Percentiles rank a stretch among this genome's conserved stretches.
Evolutionary conservation across 2,329 filamentous ascomycete species (phyloP).

Genomic region (Chaetothyriales sp.): DNA sequence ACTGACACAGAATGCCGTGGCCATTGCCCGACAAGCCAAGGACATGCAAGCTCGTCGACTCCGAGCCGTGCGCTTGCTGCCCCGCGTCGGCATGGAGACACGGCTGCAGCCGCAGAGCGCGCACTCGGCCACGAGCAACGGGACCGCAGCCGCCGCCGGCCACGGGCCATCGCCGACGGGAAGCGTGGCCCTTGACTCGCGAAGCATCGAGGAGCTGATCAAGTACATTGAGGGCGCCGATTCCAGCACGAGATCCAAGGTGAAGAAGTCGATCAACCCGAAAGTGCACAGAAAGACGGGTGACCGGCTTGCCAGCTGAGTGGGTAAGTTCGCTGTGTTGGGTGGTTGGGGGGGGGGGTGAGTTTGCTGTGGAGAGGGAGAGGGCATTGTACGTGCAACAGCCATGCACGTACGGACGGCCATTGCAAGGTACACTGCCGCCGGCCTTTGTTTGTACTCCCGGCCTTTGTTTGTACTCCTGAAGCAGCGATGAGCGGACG

Average conservation of each 20-base stretch:
- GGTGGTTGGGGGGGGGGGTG: no score
- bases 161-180: constrained; percentile 24
- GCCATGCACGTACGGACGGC: no score
- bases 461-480: neutral
- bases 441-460: no score
- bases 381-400: neutral
- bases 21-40: constrained; percentile 86
- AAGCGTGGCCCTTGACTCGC: constrained; percentile 48
- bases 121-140: constrained; percentile 25
- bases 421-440: neutral
- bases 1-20: constrained; percentile 87
- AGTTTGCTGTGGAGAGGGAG: neutral
- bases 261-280: constrained; percentile 24
- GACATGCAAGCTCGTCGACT: constrained; percentile 64
- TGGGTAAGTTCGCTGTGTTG: no score
- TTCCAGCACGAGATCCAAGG: constrained; percentile 29
- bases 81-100: constrained; percentile 43
- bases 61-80: constrained; percentile 48
- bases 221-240: constrained; percentile 75
- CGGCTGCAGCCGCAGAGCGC: constrained; percentile 17
- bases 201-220: constrained; percentile 84
- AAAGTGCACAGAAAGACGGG: constrained; percentile 15
- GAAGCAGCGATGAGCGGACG: neutral
- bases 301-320: constrained; percentile 10
- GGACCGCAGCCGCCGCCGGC: constrained; percentile 9